A percentile compares a stretch with the other conserved stretches of the same genome.
These are phyloP conservation scores for Fusarium chuoi DNA, from an alignment of 2,329 filamentous ascomycete genomes.

Conservation along the genomic window DNA sequence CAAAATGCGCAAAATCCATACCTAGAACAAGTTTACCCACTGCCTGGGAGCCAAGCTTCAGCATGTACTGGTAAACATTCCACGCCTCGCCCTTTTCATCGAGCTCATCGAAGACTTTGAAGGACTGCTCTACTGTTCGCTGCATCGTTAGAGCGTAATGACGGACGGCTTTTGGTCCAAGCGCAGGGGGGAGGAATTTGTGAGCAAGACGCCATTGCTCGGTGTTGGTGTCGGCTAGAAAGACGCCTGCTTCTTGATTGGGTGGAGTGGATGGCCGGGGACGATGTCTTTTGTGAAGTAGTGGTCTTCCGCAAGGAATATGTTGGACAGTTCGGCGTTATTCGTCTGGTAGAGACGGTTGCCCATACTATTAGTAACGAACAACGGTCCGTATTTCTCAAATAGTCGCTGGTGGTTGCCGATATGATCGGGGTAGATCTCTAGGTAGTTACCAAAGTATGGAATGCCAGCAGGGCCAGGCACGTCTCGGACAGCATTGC, in stretches of 20 bases:
- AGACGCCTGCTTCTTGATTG: conserved; percentile 58
- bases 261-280: conserved; percentile 59
- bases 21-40: conserved; percentile 57
- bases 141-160: conserved; percentile 72
- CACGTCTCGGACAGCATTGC: conserved; percentile 58
- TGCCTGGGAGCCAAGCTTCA: conserved; percentile 59
- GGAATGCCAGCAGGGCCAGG: conserved; percentile 61
- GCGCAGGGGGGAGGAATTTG: conserved; percentile 69
- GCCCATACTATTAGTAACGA: conserved; percentile 64
- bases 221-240: conserved; percentile 61
- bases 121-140: conserved; percentile 60
- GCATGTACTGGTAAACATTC: conserved; percentile 62
- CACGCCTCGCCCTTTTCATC: conserved; percentile 58
- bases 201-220: conserved; percentile 62
- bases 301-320: conserved; percentile 59
- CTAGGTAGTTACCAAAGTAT: conserved; percentile 63
- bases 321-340: conserved; percentile 56
- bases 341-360: conserved; percentile 61
- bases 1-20: conserved; percentile 58
- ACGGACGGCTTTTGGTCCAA: conserved; percentile 68
- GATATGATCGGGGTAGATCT: conserved; percentile 66
- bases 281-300: conserved; percentile 65
- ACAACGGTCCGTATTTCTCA: conserved; percentile 60
- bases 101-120: conserved; percentile 61
- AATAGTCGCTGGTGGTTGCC: conserved; percentile 67